Percentiles rank a stretch among this genome's conserved stretches.
Conservation (phyloP, 768 basidiomycete species). For the Suillus weaverae region DNA sequence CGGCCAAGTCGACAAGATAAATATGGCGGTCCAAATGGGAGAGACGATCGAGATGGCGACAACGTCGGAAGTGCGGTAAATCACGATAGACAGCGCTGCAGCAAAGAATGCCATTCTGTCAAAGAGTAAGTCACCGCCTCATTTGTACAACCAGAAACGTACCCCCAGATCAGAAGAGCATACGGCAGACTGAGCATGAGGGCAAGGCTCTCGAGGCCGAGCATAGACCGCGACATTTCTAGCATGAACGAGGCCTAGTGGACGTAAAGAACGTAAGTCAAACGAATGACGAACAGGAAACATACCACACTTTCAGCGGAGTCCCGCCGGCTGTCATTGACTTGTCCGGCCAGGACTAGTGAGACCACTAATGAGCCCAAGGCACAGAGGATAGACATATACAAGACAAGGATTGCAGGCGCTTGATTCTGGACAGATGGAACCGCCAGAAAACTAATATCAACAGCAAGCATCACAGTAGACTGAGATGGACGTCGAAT, state of each 20-base stretch:
- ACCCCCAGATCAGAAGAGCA: constrained; percentile 30
- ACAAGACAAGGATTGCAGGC: constrained; percentile 31
- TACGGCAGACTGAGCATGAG: constrained; percentile 35
- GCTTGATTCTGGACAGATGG: neutral
- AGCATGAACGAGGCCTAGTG: constrained; percentile 8
- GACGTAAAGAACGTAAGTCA: neutral
- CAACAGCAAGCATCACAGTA: constrained; percentile 13
- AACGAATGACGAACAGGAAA: constrained; percentile 19
- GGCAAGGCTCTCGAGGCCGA: constrained; percentile 24
- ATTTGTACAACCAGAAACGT: neutral
- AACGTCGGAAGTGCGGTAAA: neutral
- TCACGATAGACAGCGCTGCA: neutral
- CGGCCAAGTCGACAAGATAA: neutral
- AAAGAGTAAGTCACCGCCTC: neutral
- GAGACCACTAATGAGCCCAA: constrained; percentile 37
- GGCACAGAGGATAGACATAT: constrained; percentile 37
- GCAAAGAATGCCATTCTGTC: constrained; percentile 11
- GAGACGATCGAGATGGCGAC: neutral
- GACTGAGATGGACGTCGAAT: constrained; percentile 4
- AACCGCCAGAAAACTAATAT: constrained; percentile 11
- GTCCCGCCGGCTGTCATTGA: constrained; percentile 27
- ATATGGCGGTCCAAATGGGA: neutral
- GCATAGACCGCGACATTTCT: constrained; percentile 5
- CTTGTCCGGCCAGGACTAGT: constrained; percentile 36
- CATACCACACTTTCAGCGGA: constrained; percentile 31